phyloP scores from a whole-genome alignment of 306 rosid species.

The Vachellia pachyceras region DNA sequence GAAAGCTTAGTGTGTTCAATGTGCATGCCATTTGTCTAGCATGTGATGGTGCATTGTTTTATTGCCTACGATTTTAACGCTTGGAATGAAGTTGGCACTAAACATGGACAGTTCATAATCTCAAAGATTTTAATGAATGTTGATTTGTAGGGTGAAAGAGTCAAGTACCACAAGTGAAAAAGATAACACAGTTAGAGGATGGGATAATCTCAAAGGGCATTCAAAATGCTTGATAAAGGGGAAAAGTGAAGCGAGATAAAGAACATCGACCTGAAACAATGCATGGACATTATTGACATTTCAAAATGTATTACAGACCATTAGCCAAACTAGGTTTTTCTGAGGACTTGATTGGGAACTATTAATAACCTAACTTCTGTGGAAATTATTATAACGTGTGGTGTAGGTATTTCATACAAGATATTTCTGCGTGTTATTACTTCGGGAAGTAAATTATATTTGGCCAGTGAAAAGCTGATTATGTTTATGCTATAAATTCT shows the following conservation, averaged over 20 bases:
- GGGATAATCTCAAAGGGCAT: not conserved
- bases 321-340: not conserved
- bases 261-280: too few species aligned
- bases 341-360: not conserved
- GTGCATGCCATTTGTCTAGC: not conserved
- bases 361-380: not conserved
- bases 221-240: not conserved
- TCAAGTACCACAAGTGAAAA: not conserved
- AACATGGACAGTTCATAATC: not conserved
- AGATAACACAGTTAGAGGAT: not conserved
- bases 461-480: not conserved
- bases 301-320: not conserved
- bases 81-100: not conserved
- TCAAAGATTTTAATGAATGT: not conserved
- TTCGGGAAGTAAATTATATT: not conserved
- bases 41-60: not conserved
- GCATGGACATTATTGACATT: not conserved
- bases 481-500: not conserved
- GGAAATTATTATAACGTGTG: not conserved
- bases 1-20: not conserved
- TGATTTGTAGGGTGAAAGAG: not conserved
- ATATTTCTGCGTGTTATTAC: not conserved
- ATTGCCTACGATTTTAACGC: not conserved
- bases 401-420: not conserved
- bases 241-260: not conserved